These are phyloP conservation scores for Suillus decipiens DNA, from an alignment of 768 basidiomycete species.

Conservation along the genomic window DNA sequence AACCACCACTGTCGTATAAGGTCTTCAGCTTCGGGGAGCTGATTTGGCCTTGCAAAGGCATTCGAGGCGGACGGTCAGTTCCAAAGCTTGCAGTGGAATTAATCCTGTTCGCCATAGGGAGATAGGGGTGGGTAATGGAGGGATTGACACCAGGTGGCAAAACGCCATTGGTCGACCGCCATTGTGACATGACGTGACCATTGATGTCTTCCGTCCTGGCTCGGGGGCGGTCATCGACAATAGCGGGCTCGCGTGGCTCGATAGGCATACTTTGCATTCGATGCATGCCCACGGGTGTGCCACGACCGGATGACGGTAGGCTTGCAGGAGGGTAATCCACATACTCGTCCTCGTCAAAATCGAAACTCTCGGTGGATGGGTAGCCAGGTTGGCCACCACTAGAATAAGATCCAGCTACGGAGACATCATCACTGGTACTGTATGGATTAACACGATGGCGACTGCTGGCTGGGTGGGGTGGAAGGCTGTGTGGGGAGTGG, in stretches of 20 bases:
- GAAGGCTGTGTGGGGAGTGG: constrained; percentile 33
- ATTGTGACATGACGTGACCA: constrained; percentile 62
- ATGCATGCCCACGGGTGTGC: constrained; percentile 68
- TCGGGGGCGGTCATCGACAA: constrained; percentile 55
- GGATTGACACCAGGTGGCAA: constrained; percentile 31
- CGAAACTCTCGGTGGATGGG: constrained; percentile 68
- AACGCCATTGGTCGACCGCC: constrained; percentile 54
- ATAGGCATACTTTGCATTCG: constrained; percentile 58
- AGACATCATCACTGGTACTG: constrained; percentile 38
- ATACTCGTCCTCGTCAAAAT: constrained; percentile 74
- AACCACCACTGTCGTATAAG: constrained; percentile 49
- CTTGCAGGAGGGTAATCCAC: constrained; percentile 69
- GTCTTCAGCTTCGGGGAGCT: constrained; percentile 63
- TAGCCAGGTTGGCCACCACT: constrained; percentile 34
- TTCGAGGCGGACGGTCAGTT: constrained; percentile 48
- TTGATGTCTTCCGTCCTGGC: constrained; percentile 71
- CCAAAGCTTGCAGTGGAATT: constrained; percentile 44
- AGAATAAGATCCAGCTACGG: constrained; percentile 34
- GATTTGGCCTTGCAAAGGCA: constrained; percentile 62
- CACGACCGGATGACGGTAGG: constrained; percentile 60
- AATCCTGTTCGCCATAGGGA: constrained; percentile 50
- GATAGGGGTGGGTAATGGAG: constrained; percentile 29
- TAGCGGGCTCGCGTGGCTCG: constrained; percentile 49
- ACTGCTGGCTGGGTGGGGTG: constrained; percentile 35
- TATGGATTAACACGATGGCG: constrained; percentile 39